Conservation (phyloP, 352 stramenopile genomes). For the Globisporangium echinulatum region DNA sequence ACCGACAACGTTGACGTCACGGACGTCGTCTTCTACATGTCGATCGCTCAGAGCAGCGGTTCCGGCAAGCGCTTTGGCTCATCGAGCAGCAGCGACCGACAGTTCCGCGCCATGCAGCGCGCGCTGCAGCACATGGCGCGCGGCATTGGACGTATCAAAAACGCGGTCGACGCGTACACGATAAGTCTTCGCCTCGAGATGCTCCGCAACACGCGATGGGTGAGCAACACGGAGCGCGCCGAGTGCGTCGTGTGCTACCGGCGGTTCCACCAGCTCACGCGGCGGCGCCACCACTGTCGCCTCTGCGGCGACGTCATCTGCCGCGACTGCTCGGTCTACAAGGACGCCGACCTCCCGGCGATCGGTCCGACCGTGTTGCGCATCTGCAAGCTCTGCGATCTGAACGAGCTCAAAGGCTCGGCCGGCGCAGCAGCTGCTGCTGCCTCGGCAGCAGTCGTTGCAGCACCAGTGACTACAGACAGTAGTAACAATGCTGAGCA, state of each 20-base stretch:
- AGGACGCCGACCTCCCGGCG: constrained; percentile 58
- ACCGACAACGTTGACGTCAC: constrained; percentile 51
- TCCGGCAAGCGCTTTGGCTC: background rate
- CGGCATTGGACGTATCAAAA: constrained; percentile 39
- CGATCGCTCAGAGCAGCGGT: constrained; percentile 20
- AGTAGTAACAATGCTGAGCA: too few species aligned
- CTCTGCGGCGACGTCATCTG: constrained; percentile 76
- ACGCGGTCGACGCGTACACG: constrained; percentile 54
- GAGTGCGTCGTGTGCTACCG: constrained; percentile 63
- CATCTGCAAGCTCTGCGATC: constrained; percentile 59
- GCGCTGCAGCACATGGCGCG: constrained; percentile 54
- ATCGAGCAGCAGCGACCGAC: constrained; percentile 34
- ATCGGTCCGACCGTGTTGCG: constrained; percentile 58
- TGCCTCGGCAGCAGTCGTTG: background rate
- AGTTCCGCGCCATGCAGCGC: constrained; percentile 54
- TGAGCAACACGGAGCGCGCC: constrained; percentile 39
- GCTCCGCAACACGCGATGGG: constrained; percentile 41
- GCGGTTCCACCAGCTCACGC: constrained; percentile 59
- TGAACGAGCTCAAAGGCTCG: constrained; percentile 17
- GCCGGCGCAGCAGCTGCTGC: constrained; percentile 9
- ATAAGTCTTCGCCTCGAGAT: constrained; percentile 58
- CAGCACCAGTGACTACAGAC: background rate
- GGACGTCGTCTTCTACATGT: constrained; percentile 79
- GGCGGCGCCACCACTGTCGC: constrained; percentile 68
- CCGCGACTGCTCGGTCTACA: constrained; percentile 61